A percentile compares a stretch with the other conserved stretches of the same genome.
Evolutionary conservation across 1,284 basidiomycete genomes (phyloP).

Genomic region (Leucoagaricus sp.): DNA sequence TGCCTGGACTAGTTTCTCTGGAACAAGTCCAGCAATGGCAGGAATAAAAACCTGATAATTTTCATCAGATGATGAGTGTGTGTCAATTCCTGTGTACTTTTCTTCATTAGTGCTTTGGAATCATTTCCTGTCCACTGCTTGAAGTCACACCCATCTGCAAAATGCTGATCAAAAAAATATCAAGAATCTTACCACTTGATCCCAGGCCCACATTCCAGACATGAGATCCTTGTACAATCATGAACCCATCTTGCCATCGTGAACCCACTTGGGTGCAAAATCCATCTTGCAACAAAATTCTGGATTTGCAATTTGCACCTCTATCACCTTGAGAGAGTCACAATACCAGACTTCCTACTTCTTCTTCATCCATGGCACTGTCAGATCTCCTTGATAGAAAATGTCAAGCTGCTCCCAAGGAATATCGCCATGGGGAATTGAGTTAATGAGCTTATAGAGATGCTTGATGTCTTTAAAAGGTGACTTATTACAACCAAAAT

Average conservation of each 20-base stretch:
- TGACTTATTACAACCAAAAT: background rate
- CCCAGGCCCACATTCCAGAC: conserved; percentile 27
- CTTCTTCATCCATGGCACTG: conserved; percentile 35
- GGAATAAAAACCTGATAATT: too few relatives aligned
- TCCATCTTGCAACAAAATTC: conserved; percentile 30
- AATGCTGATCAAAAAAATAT: too few relatives aligned
- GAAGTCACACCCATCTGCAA: too few relatives aligned
- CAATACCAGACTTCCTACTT: conserved; percentile 38
- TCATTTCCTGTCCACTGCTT: too few relatives aligned
- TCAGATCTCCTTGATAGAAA: background rate
- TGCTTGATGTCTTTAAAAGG: background rate
- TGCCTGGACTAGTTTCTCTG: too few relatives aligned
- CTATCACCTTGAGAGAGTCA: conserved; percentile 27
- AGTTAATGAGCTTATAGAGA: too few relatives aligned
- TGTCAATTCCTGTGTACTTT: too few relatives aligned
- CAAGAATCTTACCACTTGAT: conserved; percentile 24
- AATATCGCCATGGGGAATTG: too few relatives aligned
- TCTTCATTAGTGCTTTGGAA: too few relatives aligned
- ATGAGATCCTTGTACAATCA: conserved; percentile 23
- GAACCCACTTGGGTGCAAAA: conserved; percentile 21
- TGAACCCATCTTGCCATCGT: conserved; percentile 17
- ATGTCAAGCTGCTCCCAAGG: background rate
- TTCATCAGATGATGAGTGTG: too few relatives aligned
- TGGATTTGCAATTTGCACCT: conserved; percentile 29
- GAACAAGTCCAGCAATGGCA: too few relatives aligned